Conservation (phyloP, 805 yeast species). For the Saccharomyces jurei region DNA sequence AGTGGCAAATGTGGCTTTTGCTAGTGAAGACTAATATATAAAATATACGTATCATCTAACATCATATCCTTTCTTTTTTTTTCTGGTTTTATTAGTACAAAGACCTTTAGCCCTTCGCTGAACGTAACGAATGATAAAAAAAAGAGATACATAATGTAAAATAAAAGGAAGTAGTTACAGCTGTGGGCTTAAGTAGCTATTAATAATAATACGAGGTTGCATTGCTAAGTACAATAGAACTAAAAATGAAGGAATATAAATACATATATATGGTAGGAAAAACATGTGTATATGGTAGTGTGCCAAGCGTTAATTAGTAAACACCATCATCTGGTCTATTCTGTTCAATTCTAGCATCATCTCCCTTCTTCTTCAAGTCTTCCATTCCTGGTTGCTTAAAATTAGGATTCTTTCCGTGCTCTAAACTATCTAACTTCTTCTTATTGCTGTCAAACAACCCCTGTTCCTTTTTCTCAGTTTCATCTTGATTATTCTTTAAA, state of each 20-base stretch:
- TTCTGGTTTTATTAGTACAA: background rate
- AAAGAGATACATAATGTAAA: background rate
- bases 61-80: background rate
- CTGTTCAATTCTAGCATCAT: slow-evolving; percentile 28
- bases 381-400: slow-evolving; percentile 17
- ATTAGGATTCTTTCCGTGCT: slow-evolving; percentile 13
- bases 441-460: slow-evolving; percentile 23
- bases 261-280: background rate
- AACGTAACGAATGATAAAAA: background rate
- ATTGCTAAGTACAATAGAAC: background rate
- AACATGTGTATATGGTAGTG: background rate
- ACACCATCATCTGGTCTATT: slow-evolving; percentile 32
- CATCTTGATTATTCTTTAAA: slow-evolving; percentile 12
- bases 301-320: slow-evolving; percentile 10
- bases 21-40: background rate
- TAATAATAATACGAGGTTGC: background rate
- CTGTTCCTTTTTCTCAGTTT: slow-evolving; percentile 20
- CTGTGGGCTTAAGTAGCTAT: background rate
- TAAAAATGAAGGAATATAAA: background rate
- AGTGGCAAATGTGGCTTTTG: background rate
- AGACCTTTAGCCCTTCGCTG: background rate
- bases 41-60: background rate
- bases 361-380: slow-evolving; percentile 25
- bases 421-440: slow-evolving; percentile 22
- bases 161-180: background rate